These are phyloP conservation scores for Tolypocladium guangdongense DNA, from an alignment of 2,329 filamentous ascomycete species.

Conservation along the genomic window DNA sequence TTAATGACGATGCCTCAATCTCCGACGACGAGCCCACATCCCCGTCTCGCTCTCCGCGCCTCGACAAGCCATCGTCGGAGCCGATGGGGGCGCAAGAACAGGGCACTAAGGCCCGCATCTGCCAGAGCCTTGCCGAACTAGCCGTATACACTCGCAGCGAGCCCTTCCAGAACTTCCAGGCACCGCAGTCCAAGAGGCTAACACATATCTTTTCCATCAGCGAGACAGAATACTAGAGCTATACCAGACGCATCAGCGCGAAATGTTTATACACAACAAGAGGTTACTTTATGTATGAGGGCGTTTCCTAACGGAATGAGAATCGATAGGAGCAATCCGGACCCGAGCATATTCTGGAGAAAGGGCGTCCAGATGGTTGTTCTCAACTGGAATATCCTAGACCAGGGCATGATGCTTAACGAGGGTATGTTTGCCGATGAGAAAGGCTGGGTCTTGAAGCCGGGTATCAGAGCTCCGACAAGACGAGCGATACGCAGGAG, in stretches of 20 bases:
- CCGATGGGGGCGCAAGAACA: slow-evolving; percentile 9
- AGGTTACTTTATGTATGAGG: slow-evolving; percentile 78
- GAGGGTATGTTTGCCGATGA: slow-evolving; percentile 92
- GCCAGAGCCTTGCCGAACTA: slow-evolving; percentile 59
- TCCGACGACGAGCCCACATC: slow-evolving; percentile 31
- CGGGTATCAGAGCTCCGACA: slow-evolving; percentile 55
- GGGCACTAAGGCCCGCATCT: slow-evolving; percentile 46
- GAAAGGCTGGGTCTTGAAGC: slow-evolving; percentile 78
- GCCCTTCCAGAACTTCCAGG: slow-evolving; percentile 63
- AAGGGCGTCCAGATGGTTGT: slow-evolving; percentile 96
- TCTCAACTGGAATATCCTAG: slow-evolving; percentile 93
- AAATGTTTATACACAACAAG: slow-evolving; percentile 80
- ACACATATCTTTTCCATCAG: slow-evolving; percentile 79
- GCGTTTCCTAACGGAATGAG: slow-evolving; percentile 87
- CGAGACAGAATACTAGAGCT: slow-evolving; percentile 60
- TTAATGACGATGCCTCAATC: slow-evolving; percentile 28
- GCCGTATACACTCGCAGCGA: slow-evolving; percentile 83
- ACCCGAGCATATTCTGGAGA: slow-evolving; percentile 85
- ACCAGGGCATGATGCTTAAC: slow-evolving; percentile 92
- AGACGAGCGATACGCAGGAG: slow-evolving; percentile 27
- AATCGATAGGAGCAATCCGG: slow-evolving; percentile 85
- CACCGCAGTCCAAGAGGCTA: slow-evolving; percentile 47
- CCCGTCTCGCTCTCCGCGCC: not conserved
- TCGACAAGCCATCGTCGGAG: slow-evolving; percentile 1
- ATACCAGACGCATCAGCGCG: slow-evolving; percentile 51